Base-by-base conservation (phyloP, 768 basidiomycete species). In the Termitomyces sp. region DNA sequence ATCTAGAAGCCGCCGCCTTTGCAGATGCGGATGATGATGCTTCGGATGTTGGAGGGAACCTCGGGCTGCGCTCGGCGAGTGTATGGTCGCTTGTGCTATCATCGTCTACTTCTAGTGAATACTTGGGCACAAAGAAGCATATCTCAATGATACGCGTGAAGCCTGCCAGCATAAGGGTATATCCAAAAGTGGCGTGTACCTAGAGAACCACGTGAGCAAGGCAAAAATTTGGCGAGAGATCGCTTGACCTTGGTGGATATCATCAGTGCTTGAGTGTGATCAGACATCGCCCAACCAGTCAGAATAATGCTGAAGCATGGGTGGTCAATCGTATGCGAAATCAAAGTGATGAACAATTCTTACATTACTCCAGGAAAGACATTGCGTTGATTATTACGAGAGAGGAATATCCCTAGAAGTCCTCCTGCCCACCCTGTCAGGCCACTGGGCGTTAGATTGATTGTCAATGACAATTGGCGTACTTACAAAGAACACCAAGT, bases 271-370 rank as follows among this genome's bases (percentile, higher is more conserved):
- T 98, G 94, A 0, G 83, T 82, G 60, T 97, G 94, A 41, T 91
- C 85, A 0, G 89, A 89, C 90, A 97, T 95, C 0, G 88, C 94
- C 86, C 90, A 96, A 6, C 95, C 95, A 0, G 95, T 97, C 55
- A 97, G 75, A 54, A 93, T 85, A 59, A 95, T 87, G 45, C 89
- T 93, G 56, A 33, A 38, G 13, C 56, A 5, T 7, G 16, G 5
- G 10, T 42, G 46, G 32, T 42, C 5, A 33, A 15, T 29, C 5
- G 16, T 27, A 35, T 48, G 46, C 23, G 13, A 18, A 18, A 25
- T 46, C 38, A 50, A 12, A 48, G 29, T 27, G 42, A 44, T n/a
- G 54, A 53, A 16, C 20, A 5, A 13, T 2, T 69, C 83, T 63
- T 55, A 94, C 91, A 94, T 90, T 29, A 94, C 51, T 11, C 81